Base-by-base conservation (phyloP, 2,329 filamentous ascomycete species). In the Juglanconis oblonga region DNA sequence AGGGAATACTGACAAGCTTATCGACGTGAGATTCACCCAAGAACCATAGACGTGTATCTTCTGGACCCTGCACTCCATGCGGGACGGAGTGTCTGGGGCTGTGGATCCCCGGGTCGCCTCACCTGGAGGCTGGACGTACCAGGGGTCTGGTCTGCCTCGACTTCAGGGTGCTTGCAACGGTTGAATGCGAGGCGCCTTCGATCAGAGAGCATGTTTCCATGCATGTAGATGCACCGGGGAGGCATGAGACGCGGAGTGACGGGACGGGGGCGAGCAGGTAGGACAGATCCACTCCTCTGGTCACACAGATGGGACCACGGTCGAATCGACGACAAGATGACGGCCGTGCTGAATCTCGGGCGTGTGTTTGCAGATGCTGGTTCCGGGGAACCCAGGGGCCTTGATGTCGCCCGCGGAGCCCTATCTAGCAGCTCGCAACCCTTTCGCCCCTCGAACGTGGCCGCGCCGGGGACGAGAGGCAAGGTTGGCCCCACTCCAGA, bases 311-410 rank as follows among this genome's bases (percentile, higher is more conserved):
- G 50, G 50, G 33, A 8, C 9, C 10, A 9, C 14, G 8, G 36
- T 40, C 33, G 35, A 29, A 40, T 33, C 42, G 35, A 32, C 11
- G 35, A 17, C 9, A 33, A 33, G 33, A 7, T 3, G 10, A 17
- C 13, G 29, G 8, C 14, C 33, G 24, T 6, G 14, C 36, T 50
- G 42, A 33, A 42, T 58, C 44, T 40, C 51, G 50, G 50, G 35
- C 35, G 33, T 44, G 45, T 38, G 3, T 45, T 40, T 42, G 32
- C 57, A 58, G 50, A 58, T 58, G 51, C 57, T 58, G 50, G 7
- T 44, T 49, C 36, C 9, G 51, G 57, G 54, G 50, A 50, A 1
- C n/a, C 13, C 31, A 35, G 47, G 36, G 47, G 51, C 5, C 29
- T 49, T 32, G 10, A 33, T 36, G 32, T 32, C 24, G 33, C 24